Base-by-base conservation (phyloP, 2,329 filamentous ascomycete genomes). In the Cercospora brassicicola region DNA sequence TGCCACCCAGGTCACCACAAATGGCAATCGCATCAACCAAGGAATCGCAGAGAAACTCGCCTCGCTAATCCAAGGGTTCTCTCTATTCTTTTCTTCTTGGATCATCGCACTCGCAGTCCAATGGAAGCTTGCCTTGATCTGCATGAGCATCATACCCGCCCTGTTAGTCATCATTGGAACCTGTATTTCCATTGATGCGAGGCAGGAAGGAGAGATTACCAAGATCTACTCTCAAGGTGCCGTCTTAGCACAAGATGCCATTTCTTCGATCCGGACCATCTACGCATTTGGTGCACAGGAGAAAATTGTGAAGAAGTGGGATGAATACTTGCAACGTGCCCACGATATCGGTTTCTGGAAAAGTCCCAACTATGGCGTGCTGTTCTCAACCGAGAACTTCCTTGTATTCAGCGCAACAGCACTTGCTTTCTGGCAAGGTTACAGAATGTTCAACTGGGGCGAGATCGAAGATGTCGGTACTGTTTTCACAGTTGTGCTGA, bases 241-340 rank as follows among this genome's bases (percentile, higher is more conserved):
- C 1, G 77, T 79, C 6, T 75, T 86, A 3, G 84, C 84, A 1
- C 82, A 86, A 73, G 84, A 86, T 67, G 82, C 83, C 0, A 78
- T 86, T 45, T 80, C 79, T 7, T 84, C 82, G 0, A 82, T 86
- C 67, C 79, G 81, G 2, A 86, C 83, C 0, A 82, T 86, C 8
- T 79, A 81, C 59, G 82, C 82, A 0, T 86, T 86, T 70, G 82
- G 83, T 67, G 78, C 83, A 3, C 79, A 82, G 33, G 75, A 78
- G 4, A 79, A 82, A 60, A 75, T 86, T 45, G 77, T 79, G 2
- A 69, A 73, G 15, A 81, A 77, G 67, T 85, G 85, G 67, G 80
- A 85, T 60, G 75, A 75, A 10, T 78, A 79, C 48, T 76, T 86
- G 3, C 69, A 74, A 28, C 75, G 80, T 45, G 84, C 83, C 8